Evolutionary conservation across 2,329 filamentous ascomycete genomes (phyloP).

Genomic region (Penicillium rolfsii): DNA sequence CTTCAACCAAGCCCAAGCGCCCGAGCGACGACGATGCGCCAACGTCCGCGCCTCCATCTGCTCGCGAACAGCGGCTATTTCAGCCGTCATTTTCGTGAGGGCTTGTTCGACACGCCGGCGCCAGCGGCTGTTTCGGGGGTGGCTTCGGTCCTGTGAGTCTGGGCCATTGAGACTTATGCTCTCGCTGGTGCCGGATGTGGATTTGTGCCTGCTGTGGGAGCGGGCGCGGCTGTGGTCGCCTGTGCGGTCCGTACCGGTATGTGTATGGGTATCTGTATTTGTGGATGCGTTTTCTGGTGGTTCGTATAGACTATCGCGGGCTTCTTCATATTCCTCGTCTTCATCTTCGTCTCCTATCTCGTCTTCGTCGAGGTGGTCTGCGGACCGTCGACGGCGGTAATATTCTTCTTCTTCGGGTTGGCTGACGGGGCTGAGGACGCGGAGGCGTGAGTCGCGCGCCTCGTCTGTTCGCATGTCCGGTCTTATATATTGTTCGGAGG

Average conservation of each 20-base stretch:
- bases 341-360: conserved; percentile 40
- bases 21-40: conserved; percentile 67
- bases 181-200: conserved; percentile 14
- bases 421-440: conserved; percentile 81
- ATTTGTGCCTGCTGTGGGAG: conserved; percentile 37
- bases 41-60: conserved; percentile 80
- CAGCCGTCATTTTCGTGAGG: conserved; percentile 85
- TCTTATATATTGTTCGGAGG: conserved; percentile 38
- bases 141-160: conserved; percentile 77
- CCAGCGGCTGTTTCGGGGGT: conserved; percentile 76
- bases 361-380: conserved; percentile 37
- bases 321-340: conserved; percentile 44
- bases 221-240: conserved; percentile 25
- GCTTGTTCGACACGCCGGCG: conserved; percentile 80
- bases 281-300: conserved; percentile 48
- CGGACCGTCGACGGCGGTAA: conserved; percentile 48
- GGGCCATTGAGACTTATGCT: conserved; percentile 61
- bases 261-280: conserved; percentile 17
- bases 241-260: conserved; percentile 30
- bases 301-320: conserved; percentile 40
- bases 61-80: conserved; percentile 88
- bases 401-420: conserved; percentile 67
- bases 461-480: conserved; percentile 31
- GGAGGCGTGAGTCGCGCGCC: conserved; percentile 59
- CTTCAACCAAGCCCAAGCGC: conserved; percentile 68